Conservation (phyloP, 164 flowering plant genomes). For the Hamamelis virginiana region DNA sequence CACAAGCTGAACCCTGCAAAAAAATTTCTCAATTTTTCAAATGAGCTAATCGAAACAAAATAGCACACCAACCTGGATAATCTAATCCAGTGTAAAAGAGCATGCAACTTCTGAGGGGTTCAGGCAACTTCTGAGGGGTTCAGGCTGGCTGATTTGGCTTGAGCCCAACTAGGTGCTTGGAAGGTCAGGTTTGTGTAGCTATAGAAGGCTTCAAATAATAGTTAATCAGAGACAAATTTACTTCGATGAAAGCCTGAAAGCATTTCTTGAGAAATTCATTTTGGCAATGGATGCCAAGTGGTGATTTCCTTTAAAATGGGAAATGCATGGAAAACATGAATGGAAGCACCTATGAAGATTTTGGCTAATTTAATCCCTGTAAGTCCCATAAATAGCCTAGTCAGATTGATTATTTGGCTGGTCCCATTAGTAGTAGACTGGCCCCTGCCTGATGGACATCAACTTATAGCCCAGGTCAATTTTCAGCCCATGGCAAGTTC, state of each 20-base stretch:
- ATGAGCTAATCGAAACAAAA: too few species aligned
- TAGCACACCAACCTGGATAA: neutral
- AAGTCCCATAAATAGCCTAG: neutral
- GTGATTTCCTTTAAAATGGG: neutral
- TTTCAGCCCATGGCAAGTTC: neutral
- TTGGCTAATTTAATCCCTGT: too few species aligned
- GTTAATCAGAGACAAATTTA: neutral
- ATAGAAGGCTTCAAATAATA: neutral
- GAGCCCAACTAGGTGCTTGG: neutral
- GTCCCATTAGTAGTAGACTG: too few species aligned
- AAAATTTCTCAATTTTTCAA: too few species aligned
- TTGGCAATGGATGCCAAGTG: neutral
- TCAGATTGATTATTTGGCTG: neutral
- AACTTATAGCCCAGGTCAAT: neutral
- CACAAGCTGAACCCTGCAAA: constrained; percentile 50
- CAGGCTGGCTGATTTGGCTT: neutral
- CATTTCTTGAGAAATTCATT: neutral
- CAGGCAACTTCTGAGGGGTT: too few species aligned
- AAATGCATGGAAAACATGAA: neutral
- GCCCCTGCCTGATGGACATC: too few species aligned
- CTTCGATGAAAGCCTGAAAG: too few species aligned
- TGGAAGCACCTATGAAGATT: neutral
- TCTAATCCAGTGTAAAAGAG: neutral
- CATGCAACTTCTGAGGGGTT: neutral
- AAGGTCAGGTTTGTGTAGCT: neutral